phyloP scores from a whole-genome alignment of 139 green algal species.

The Chlamydomonas sphaeroides region DNA sequence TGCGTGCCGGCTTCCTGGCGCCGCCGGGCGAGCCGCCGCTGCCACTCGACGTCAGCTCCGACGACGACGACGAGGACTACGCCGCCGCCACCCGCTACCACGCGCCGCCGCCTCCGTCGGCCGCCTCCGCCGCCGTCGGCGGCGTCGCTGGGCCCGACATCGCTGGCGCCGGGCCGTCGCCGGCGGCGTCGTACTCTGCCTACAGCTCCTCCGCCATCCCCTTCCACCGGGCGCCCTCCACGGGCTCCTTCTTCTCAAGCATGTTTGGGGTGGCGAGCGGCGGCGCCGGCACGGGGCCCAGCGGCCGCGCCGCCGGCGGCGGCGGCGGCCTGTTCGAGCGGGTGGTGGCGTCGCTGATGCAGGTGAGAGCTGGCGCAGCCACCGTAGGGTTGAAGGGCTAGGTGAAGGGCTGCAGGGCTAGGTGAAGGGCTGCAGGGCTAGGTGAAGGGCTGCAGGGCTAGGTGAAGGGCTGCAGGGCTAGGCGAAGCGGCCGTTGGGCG shows the following conservation, averaged over 20 bases:
- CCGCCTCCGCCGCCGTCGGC: not conserved
- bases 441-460: too few species aligned
- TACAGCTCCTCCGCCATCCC: constrained; percentile 29
- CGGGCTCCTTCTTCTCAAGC: not conserved
- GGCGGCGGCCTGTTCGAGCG: constrained; percentile 27
- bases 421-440: too few species aligned
- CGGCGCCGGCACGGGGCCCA: not conserved
- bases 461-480: too few species aligned
- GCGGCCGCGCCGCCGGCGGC: not conserved
- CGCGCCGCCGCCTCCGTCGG: not conserved
- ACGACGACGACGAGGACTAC: constrained; percentile 17
- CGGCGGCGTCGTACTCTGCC: not conserved
- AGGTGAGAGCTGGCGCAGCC: too few species aligned
- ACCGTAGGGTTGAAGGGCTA: too few species aligned
- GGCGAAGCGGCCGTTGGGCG: too few species aligned
- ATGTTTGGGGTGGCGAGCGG: not conserved
- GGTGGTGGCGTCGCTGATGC: constrained; percentile 23
- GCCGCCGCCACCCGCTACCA: not conserved
- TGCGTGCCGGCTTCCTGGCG: not conserved
- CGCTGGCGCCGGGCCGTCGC: not conserved
- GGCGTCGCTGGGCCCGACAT: not conserved
- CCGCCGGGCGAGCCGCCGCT: not conserved
- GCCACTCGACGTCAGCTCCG: constrained; percentile 6
- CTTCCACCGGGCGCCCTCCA: constrained; percentile 20
- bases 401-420: too few species aligned